phyloP scores from a whole-genome alignment of 164 flowering plant genomes.

The Macadamia tetraphylla region DNA sequence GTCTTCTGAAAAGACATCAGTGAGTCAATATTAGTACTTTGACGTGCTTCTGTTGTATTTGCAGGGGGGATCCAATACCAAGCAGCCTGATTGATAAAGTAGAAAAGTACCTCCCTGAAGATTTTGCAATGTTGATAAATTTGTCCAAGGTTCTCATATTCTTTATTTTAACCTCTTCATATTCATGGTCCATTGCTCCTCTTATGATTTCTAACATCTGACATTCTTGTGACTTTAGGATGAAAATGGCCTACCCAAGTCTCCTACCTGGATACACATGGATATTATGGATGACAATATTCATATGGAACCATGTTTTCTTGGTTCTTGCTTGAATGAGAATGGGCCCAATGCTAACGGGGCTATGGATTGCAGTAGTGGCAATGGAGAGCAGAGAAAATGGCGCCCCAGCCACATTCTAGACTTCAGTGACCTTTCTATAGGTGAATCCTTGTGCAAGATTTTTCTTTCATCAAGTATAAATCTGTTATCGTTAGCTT shows the following conservation, averaged over 20 bases:
- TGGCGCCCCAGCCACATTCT: constrained; percentile 79
- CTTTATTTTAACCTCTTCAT: not conserved
- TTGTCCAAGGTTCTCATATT: constrained; percentile 38
- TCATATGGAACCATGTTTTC: constrained; percentile 45
- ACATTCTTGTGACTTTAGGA: constrained; percentile 30
- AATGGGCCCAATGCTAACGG: constrained; percentile 17
- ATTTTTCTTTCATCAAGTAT: too few species aligned
- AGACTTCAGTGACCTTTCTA: constrained; percentile 80
- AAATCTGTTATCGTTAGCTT: too few species aligned
- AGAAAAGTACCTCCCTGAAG: constrained; percentile 72
- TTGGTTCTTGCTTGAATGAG: constrained; percentile 3
- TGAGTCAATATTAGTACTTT: constrained; percentile 1
- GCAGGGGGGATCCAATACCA: constrained; percentile 92
- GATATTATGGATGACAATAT: constrained; percentile 98
- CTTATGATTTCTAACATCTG: constrained; percentile 10
- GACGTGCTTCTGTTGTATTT: constrained; percentile 15
- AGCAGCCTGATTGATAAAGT: constrained; percentile 56
- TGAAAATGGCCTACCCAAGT: constrained; percentile 19
- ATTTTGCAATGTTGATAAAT: constrained; percentile 40
- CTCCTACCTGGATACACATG: constrained; percentile 79
- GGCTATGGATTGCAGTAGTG: constrained; percentile 16
- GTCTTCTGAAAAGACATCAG: not conserved
- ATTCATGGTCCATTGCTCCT: not conserved
- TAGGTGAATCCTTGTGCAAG: constrained; percentile 41
- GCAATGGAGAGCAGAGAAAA: constrained; percentile 17